Evolutionary conservation across 2,329 filamentous ascomycete species (phyloP), one percentile per base, ranked within the genome.

Genomic region (Phialemoniopsis sp.): DNA sequence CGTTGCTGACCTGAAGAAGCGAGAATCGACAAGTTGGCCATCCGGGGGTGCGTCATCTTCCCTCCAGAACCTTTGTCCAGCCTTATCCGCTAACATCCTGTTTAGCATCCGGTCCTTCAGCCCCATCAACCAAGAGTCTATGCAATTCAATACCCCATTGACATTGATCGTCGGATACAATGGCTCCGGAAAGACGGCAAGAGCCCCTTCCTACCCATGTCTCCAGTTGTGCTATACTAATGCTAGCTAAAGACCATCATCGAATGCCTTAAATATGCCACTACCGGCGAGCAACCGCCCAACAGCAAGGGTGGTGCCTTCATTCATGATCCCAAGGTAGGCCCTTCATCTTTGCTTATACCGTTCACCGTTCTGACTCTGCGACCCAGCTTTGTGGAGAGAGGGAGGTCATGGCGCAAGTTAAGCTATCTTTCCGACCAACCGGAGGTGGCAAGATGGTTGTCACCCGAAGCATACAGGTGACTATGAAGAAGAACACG

Each of bases 151-250:
- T 48, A 85, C 87, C 1, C 94, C 93, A 18, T 75, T 98, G 41
- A 98, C 93, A 12, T 76, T 98, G 46, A 98, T 98, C 51, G 94
- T 98, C 42, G 93, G 93, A 42, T 88, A 89, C 64, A 98, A 98
- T 68, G 93, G 93, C 40, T 97, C 91, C 1, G 93, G 93, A 46
- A 98, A 98, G 69, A 98, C 93, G 9, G 54, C 51, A 37, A 7
- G 47, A 39, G 7, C 6, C 19, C 10, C 21, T 6, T 6, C 21
- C 32, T 12, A n/a, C n/a, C n/a, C n/a, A n/a, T n/a, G n/a, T n/a
- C n/a, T n/a, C n/a, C n/a, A n/a, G n/a, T n/a, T n/a, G n/a, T n/a
- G n/a, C n/a, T n/a, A n/a, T n/a, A n/a, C n/a, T n/a, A n/a, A n/a
- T n/a, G n/a, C n/a, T n/a, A n/a, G n/a, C n/a, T n/a, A 3, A 18